Evolutionary conservation across 2,329 filamentous ascomycete species (phyloP), one percentile per base, ranked within the genome.

Genomic region (Penicillium sumatraense): DNA sequence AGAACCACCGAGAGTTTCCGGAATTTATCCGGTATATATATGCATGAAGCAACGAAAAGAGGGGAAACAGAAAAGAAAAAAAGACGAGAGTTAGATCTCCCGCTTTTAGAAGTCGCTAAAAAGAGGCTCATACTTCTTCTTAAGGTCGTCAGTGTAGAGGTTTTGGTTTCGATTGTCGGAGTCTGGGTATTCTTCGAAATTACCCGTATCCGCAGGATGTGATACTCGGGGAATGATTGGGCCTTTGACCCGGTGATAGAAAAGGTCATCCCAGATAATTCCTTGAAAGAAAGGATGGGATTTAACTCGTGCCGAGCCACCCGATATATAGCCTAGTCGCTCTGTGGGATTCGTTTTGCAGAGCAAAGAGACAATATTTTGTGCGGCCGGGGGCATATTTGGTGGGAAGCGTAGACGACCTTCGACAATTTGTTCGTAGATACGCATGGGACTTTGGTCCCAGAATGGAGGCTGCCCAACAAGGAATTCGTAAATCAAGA

Each of bases 391-490:
- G 1, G 82, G 80, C 81, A 87, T 85, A 59, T 80, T 80, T 8
- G 78, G 78, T 7, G 86, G 86, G 66, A 83, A 88, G 55, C 84
- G 83, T 36, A 88, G 72, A 56, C 79, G 82, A 54, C 85, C 86
- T 70, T 86, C 82, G 13, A 88, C 84, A 60, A 88, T 88, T 67
- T 85, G 85, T 70, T 88, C 85, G 68, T 88, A 88, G 58, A 88
- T 87, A 57, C 86, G 86, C 83, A 88, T 86, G 3, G 85, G 85
- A 61, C 87, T 87, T 56, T 86, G 83, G 67, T 88, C 85, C 85
- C 86, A 88, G 69, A 88, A 88, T 1, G 86, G 86, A 20, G 86
- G 86, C 64, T 88, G 85, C 49, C 86, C 86, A 47, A 88, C 85
- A 18, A 88, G 75, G 66, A 88, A 88, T 63, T 88, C 86, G 69